Conservation (phyloP, 495 filamentous ascomycete genomes). For the Trichoderma reesei region DNA sequence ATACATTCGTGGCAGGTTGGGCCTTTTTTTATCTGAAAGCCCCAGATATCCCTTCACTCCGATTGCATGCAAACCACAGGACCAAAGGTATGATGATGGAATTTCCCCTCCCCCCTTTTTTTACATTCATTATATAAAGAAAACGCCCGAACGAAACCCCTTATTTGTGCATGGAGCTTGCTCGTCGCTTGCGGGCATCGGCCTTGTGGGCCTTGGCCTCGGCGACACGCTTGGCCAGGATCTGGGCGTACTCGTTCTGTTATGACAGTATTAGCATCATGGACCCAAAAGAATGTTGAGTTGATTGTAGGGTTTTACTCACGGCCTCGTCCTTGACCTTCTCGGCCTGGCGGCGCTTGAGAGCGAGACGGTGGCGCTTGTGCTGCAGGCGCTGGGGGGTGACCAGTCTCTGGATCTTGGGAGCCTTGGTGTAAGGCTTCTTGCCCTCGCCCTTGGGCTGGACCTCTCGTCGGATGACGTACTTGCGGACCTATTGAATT, state of each 20-base stretch:
- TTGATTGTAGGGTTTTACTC: slow-evolving; percentile 36
- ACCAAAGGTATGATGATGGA: slow-evolving; percentile 8
- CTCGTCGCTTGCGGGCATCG: slow-evolving; percentile 88
- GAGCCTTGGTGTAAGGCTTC: slow-evolving; percentile 97
- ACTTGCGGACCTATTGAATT: slow-evolving; percentile 73
- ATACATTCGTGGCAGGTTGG: slow-evolving; percentile 9
- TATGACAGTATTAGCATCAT: slow-evolving; percentile 25
- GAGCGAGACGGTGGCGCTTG: slow-evolving; percentile 93
- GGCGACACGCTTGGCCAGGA: slow-evolving; percentile 88
- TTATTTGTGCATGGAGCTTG: slow-evolving; percentile 93
- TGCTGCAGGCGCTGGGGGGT: slow-evolving; percentile 99
- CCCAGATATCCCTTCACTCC: slow-evolving; percentile 10
- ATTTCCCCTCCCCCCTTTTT: background rate
- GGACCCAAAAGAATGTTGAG: background rate
- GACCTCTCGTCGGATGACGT: slow-evolving; percentile 97
- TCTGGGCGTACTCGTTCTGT: slow-evolving; percentile 83
- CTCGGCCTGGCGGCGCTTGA: slow-evolving; percentile 95
- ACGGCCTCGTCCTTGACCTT: slow-evolving; percentile 96
- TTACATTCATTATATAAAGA: slow-evolving; percentile 20
- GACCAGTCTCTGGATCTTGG: slow-evolving; percentile 96
- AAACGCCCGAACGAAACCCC: slow-evolving; percentile 27
- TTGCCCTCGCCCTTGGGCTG: slow-evolving; percentile 91
- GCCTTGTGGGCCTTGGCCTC: slow-evolving; percentile 88
- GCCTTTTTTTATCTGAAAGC: background rate
- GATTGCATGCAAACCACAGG: slow-evolving; percentile 8